Percentiles rank a stretch among this genome's conserved stretches.
These are phyloP conservation scores for Arthrobotrys conoides DNA, from an alignment of 2,329 filamentous ascomycete genomes.

Conservation along the genomic window DNA sequence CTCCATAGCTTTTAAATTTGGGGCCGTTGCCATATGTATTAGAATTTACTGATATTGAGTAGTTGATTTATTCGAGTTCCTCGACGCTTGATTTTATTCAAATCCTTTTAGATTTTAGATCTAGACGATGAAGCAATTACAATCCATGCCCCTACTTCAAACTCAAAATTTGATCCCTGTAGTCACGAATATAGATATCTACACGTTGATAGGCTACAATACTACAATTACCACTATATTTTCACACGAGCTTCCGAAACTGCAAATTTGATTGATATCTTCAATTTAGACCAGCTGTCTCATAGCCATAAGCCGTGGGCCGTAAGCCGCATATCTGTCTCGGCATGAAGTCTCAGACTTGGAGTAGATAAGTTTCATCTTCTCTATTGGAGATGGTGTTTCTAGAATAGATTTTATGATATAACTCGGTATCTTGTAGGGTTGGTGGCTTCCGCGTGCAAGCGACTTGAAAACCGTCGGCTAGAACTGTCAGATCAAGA, in stretches of 20 bases:
- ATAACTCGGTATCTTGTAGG: not conserved
- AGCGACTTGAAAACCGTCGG: not conserved
- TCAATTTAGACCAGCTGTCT: no score
- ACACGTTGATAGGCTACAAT: no score
- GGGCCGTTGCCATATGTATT: no score
- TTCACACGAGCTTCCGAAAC: not conserved
- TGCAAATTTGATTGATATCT: not conserved
- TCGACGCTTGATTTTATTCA: not conserved
- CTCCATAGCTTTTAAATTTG: conserved; percentile 1
- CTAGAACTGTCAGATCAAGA: not conserved
- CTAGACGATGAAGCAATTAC: not conserved
- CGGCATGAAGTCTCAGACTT: not conserved
- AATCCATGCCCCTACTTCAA: no score
- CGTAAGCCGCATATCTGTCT: no score
- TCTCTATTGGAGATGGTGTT: not conserved
- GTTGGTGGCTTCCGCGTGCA: not conserved
- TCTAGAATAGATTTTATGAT: not conserved
- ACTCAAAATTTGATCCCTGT: no score
- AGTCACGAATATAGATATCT: no score
- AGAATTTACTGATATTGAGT: not conserved
- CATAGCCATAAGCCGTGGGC: not conserved
- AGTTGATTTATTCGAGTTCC: not conserved
- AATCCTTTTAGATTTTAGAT: not conserved
- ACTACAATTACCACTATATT: no score
- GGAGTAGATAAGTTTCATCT: conserved; percentile 3